Conservation (phyloP, 2,329 filamentous ascomycete genomes). For the Colletotrichum incanum region DNA sequence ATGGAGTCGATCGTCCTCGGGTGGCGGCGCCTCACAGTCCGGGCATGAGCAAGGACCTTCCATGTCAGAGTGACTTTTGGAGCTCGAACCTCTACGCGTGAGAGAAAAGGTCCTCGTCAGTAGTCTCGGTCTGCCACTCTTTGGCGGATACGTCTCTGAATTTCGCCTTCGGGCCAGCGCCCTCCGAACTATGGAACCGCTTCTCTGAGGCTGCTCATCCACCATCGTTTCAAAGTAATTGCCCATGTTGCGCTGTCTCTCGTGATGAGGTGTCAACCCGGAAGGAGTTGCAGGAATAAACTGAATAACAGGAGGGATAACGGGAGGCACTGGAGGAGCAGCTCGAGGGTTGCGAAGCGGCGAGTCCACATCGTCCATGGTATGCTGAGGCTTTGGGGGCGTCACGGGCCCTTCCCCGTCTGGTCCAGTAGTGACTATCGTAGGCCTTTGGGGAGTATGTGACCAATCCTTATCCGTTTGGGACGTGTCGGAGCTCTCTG, state of each 20-base stretch:
- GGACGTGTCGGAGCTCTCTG: conserved; percentile 60
- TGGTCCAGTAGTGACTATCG: conserved; percentile 57
- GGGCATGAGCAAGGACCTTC: conserved; percentile 59
- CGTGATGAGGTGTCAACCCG: conserved; percentile 69
- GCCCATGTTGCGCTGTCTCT: conserved; percentile 67
- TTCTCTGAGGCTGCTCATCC: conserved; percentile 61
- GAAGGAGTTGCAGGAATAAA: conserved; percentile 77
- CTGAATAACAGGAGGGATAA: conserved; percentile 68
- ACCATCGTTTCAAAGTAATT: conserved; percentile 66
- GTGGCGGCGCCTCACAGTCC: conserved; percentile 61
- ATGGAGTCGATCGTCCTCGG: conserved; percentile 70
- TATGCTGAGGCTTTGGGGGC: conserved; percentile 65
- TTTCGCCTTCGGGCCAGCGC: conserved; percentile 66
- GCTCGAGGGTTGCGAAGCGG: conserved; percentile 73
- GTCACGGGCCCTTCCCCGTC: conserved; percentile 62
- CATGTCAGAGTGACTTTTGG: conserved; percentile 48
- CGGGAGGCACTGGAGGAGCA: conserved; percentile 66
- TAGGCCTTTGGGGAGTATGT: conserved; percentile 51
- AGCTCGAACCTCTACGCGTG: conserved; percentile 54
- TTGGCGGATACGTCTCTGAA: conserved; percentile 60
- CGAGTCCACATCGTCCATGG: conserved; percentile 71
- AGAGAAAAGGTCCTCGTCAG: conserved; percentile 69
- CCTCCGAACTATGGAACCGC: conserved; percentile 67
- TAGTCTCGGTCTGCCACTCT: conserved; percentile 58
- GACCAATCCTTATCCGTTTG: conserved; percentile 48